A percentile compares a stretch with the other conserved stretches of the same genome.
These are phyloP conservation scores for Tolypocladium sp. DNA, from an alignment of 2,329 filamentous ascomycete genomes.

Conservation along the genomic window DNA sequence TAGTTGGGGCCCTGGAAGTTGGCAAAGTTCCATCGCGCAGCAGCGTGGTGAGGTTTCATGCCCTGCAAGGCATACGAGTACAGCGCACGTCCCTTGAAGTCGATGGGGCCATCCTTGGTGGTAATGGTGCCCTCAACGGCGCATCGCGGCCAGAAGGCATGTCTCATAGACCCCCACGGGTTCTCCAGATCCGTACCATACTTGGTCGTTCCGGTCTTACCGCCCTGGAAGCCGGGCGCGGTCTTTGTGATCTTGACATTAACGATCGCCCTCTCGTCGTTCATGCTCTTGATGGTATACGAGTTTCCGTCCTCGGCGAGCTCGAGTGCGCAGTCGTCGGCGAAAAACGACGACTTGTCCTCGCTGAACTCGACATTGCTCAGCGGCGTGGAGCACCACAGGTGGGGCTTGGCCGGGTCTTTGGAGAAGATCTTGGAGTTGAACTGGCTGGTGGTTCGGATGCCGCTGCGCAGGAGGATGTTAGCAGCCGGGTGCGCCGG, in stretches of 20 bases:
- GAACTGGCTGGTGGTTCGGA: constrained; percentile 88
- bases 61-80: constrained; percentile 85
- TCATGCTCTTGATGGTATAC: constrained; percentile 86
- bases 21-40: constrained; percentile 85
- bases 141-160: constrained; percentile 91
- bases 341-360: constrained; percentile 74
- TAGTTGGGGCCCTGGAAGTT: constrained; percentile 82
- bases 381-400: constrained; percentile 80
- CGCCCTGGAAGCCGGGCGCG: constrained; percentile 75
- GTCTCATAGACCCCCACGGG: constrained; percentile 88
- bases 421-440: constrained; percentile 85
- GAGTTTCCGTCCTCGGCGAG: constrained; percentile 74
- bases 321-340: constrained; percentile 75
- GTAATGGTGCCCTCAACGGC: constrained; percentile 73
- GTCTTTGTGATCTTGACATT: constrained; percentile 72
- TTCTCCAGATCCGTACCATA: constrained; percentile 79
- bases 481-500: constrained; percentile 6
- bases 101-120: constrained; percentile 70
- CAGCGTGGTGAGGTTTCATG: constrained; percentile 98
- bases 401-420: constrained; percentile 59
- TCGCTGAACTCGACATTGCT: constrained; percentile 76
- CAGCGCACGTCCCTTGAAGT: constrained; percentile 71
- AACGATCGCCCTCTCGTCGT: constrained; percentile 71
- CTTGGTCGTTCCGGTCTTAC: constrained; percentile 72
- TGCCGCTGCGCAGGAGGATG: constrained; percentile 49